Evolutionary conservation across 2,329 filamentous ascomycete species (phyloP).

Genomic region (Ascochyta koolunga): DNA sequence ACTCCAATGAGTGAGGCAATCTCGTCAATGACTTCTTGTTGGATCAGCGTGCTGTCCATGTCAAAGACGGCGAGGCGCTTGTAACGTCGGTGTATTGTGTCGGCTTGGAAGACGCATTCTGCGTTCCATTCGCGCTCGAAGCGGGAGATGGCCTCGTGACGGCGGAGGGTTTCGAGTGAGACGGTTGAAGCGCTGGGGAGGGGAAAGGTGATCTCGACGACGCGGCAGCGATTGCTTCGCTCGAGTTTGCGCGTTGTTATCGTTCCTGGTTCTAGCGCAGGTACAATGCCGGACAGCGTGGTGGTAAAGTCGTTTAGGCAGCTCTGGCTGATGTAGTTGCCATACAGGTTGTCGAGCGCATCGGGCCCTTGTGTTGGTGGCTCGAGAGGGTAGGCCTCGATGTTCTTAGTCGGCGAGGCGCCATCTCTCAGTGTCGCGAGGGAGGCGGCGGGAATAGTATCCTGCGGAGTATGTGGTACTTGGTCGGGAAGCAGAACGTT

Average conservation of each 20-base stretch:
- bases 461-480: slow-evolving; percentile 44
- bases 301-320: slow-evolving; percentile 63
- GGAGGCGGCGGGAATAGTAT: slow-evolving; percentile 39
- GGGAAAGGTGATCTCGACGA: slow-evolving; percentile 70
- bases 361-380: slow-evolving; percentile 61
- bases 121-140: slow-evolving; percentile 92
- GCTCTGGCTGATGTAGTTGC: slow-evolving; percentile 60
- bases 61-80: slow-evolving; percentile 93
- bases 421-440: slow-evolving; percentile 50
- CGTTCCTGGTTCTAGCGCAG: slow-evolving; percentile 56
- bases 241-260: slow-evolving; percentile 63
- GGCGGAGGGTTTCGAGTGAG: slow-evolving; percentile 70
- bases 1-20: slow-evolving; percentile 84
- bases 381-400: slow-evolving; percentile 61
- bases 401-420: slow-evolving; percentile 57
- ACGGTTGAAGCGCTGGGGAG: slow-evolving; percentile 59
- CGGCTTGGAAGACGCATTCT: slow-evolving; percentile 77
- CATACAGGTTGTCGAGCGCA: slow-evolving; percentile 62
- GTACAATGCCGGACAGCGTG: slow-evolving; percentile 56
- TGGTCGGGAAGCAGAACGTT: slow-evolving; percentile 57
- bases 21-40: slow-evolving; percentile 96
- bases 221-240: slow-evolving; percentile 62
- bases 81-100: slow-evolving; percentile 75
- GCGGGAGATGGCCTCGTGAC: slow-evolving; percentile 77
- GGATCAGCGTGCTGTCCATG: slow-evolving; percentile 97